Conservation (phyloP, 345 rosid species). For the Dovyalis caffra region DNA sequence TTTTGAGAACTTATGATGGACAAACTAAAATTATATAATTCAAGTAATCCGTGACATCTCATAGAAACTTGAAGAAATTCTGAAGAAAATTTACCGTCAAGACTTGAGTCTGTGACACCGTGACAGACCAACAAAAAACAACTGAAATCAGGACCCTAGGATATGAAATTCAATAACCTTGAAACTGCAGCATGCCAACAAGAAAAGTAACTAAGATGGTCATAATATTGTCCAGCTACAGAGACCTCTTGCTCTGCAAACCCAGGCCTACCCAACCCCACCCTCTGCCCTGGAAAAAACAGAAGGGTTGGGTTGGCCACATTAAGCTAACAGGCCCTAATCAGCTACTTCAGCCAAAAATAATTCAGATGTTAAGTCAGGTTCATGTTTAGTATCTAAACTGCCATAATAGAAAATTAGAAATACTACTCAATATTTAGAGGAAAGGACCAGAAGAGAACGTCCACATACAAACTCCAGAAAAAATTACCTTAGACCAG, state of each 20-base stretch:
- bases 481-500: constrained; percentile 64
- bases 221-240: neutral
- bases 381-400: neutral
- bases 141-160: neutral
- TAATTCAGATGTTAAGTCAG: neutral
- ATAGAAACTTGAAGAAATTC: neutral
- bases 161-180: too few species aligned
- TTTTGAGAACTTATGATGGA: too few species aligned
- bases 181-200: neutral
- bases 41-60: too few species aligned
- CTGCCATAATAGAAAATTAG: neutral
- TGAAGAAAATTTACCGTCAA: neutral
- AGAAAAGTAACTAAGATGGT: neutral
- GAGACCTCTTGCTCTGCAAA: neutral
- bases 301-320: neutral
- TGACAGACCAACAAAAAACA: neutral
- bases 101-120: neutral
- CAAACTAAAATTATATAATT: too few species aligned
- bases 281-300: neutral
- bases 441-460: neutral
- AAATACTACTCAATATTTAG: neutral
- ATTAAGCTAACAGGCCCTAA: neutral
- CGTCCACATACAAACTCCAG: neutral
- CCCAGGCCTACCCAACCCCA: neutral
- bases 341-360: neutral